A percentile compares a stretch with the other conserved stretches of the same genome.
phyloP scores from a whole-genome alignment of 768 basidiomycete genomes.

The Podaxis pistillaris region DNA sequence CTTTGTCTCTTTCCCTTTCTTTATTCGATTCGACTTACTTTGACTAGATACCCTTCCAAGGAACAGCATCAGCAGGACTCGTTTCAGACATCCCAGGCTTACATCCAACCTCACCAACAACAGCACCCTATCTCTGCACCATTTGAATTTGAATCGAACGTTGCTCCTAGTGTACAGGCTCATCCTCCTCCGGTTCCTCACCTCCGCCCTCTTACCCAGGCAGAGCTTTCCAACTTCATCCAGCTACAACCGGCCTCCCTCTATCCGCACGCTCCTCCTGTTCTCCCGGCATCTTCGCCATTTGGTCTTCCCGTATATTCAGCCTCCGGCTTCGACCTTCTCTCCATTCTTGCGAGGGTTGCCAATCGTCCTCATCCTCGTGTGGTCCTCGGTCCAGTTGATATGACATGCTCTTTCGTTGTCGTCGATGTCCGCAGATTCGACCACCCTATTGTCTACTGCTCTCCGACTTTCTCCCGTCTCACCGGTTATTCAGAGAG shows the following conservation, averaged over 20 bases:
- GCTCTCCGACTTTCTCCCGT: constrained; percentile 76
- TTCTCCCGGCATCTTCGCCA: constrained; percentile 10
- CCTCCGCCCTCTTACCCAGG: constrained; percentile 14
- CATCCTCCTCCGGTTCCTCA: constrained; percentile 12
- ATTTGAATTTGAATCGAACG: constrained; percentile 23
- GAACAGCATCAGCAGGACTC: constrained; percentile 3
- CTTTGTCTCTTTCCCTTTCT: neutral
- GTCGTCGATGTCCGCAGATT: constrained; percentile 81
- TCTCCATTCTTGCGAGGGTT: constrained; percentile 79
- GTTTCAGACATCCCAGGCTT: neutral
- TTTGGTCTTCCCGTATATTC: constrained; percentile 73
- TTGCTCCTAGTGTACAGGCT: constrained; percentile 9
- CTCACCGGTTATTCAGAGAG: constrained; percentile 73
- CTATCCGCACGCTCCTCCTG: neutral
- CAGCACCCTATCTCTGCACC: constrained; percentile 19
- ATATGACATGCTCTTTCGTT: constrained; percentile 89
- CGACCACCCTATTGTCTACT: constrained; percentile 90
- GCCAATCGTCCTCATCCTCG: constrained; percentile 70
- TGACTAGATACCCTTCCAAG: neutral
- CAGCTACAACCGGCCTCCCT: constrained; percentile 2
- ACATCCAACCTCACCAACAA: neutral
- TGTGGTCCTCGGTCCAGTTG: constrained; percentile 85
- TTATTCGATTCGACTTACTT: constrained; percentile 4
- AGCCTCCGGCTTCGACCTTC: constrained; percentile 85
- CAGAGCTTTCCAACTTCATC: constrained; percentile 10